Percentiles rank a stretch among this genome's conserved stretches.
Evolutionary conservation across 495 filamentous ascomycete genomes (phyloP).

Genomic region (Durotheca rogersii): DNA sequence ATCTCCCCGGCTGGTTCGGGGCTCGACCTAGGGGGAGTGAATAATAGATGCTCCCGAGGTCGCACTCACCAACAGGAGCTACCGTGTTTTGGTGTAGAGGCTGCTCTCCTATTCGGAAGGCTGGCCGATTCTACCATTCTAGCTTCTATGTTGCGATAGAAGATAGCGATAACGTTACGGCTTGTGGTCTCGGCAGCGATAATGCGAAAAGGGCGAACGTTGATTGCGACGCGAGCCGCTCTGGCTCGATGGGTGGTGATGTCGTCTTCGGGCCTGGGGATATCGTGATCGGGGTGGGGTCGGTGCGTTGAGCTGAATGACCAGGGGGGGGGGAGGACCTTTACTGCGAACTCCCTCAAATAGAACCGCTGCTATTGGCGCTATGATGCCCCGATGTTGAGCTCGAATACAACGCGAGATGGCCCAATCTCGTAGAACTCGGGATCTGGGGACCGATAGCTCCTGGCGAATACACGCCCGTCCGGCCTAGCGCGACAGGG

Average conservation of each 20-base stretch:
- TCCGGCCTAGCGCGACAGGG: background rate
- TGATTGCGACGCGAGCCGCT: slow-evolving; percentile 2
- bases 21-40: slow-evolving; percentile 1
- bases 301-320: background rate
- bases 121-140: slow-evolving; percentile 19
- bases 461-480: background rate
- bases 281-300: slow-evolving; percentile 25
- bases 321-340: background rate
- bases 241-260: slow-evolving; percentile 9
- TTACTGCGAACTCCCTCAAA: slow-evolving; percentile 1
- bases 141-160: slow-evolving; percentile 11
- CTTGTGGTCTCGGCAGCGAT: background rate
- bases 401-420: background rate
- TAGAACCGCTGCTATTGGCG: slow-evolving; percentile 1
- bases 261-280: slow-evolving; percentile 18
- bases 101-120: slow-evolving; percentile 3
- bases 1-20: background rate
- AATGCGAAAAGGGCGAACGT: slow-evolving; percentile 8
- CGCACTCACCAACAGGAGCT: background rate
- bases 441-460: background rate
- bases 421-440: background rate
- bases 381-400: background rate
- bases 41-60: too few species aligned
- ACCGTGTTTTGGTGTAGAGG: background rate
- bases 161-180: slow-evolving; percentile 7